Evolutionary conservation across 805 yeast species (phyloP).

Genomic region (Metschnikowia proteae): DNA sequence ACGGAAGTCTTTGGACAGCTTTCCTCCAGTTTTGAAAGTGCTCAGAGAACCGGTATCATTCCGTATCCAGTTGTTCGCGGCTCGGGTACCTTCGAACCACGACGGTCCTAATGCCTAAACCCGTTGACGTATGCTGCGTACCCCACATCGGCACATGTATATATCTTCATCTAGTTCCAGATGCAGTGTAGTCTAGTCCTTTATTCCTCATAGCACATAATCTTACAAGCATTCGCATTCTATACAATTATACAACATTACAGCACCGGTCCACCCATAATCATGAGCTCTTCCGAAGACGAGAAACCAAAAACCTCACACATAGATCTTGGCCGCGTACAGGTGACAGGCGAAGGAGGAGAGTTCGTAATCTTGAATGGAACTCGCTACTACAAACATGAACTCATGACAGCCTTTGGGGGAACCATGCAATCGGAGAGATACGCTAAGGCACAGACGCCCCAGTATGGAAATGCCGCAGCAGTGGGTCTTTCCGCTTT

Average conservation of each 20-base stretch:
- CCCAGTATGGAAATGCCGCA: slow-evolving; percentile 44
- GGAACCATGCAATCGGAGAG: slow-evolving; percentile 49
- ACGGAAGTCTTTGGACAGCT: too few species aligned
- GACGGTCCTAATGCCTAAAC: slow-evolving; percentile 1
- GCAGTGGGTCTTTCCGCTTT: slow-evolving; percentile 53
- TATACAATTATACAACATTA: too few species aligned
- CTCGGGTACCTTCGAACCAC: background rate
- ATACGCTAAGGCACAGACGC: slow-evolving; percentile 39
- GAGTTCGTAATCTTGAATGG: slow-evolving; percentile 42
- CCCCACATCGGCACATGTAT: slow-evolving; percentile 1
- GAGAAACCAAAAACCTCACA: background rate
- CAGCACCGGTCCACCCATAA: background rate
- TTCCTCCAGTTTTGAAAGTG: too few species aligned
- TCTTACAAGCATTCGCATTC: background rate
- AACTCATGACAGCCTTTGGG: slow-evolving; percentile 61
- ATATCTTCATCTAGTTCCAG: background rate
- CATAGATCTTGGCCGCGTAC: background rate
- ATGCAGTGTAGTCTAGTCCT: background rate
- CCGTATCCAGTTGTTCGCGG: too few species aligned
- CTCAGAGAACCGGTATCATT: too few species aligned
- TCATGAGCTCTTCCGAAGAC: slow-evolving; percentile 4
- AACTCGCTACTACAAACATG: slow-evolving; percentile 46
- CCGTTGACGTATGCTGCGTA: slow-evolving; percentile 1
- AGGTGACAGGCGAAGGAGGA: slow-evolving; percentile 31
- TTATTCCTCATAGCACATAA: background rate